These are phyloP conservation scores for Agastache rugosa DNA, from an alignment of 257 asterid species.

Conservation along the genomic window DNA sequence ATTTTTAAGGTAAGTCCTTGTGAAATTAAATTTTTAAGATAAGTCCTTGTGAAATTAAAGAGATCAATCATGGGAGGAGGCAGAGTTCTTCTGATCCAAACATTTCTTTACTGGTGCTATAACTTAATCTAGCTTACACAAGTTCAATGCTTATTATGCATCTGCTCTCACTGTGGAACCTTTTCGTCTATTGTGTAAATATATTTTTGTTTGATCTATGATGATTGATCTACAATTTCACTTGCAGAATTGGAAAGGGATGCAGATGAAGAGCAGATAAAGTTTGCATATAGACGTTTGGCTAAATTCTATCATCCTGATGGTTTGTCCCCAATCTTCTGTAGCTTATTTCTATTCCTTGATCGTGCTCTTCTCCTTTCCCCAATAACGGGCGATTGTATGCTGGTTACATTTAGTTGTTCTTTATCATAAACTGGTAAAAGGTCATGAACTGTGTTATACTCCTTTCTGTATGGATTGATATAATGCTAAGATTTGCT, in stretches of 20 bases:
- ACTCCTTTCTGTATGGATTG: slow-evolving; percentile 7
- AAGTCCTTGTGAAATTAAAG: slow-evolving; percentile 11
- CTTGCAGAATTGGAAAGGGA: slow-evolving; percentile 82
- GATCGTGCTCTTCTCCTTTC: neutral
- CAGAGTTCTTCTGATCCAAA: neutral
- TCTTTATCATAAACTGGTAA: slow-evolving; percentile 9
- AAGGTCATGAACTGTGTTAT: slow-evolving; percentile 11
- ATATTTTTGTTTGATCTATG: neutral
- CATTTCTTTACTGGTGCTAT: too few relatives aligned
- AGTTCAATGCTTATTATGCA: neutral
- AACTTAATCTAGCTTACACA: neutral
- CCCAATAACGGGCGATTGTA: neutral
- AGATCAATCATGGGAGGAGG: neutral
- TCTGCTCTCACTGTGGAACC: neutral
- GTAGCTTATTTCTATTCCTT: neutral
- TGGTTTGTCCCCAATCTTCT: slow-evolving; percentile 62
- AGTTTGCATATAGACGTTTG: slow-evolving; percentile 85
- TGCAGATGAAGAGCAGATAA: slow-evolving; percentile 90
- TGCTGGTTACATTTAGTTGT: neutral
- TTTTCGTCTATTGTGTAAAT: neutral
- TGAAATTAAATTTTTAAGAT: slow-evolving; percentile 5
- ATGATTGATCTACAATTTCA: slow-evolving; percentile 20
- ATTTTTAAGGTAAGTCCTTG: neutral
- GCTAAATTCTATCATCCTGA: slow-evolving; percentile 98
- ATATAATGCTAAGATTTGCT: slow-evolving; percentile 16